These are phyloP conservation scores for Parathielavia hyrcaniae DNA, from an alignment of 495 filamentous ascomycete species.

Conservation along the genomic window DNA sequence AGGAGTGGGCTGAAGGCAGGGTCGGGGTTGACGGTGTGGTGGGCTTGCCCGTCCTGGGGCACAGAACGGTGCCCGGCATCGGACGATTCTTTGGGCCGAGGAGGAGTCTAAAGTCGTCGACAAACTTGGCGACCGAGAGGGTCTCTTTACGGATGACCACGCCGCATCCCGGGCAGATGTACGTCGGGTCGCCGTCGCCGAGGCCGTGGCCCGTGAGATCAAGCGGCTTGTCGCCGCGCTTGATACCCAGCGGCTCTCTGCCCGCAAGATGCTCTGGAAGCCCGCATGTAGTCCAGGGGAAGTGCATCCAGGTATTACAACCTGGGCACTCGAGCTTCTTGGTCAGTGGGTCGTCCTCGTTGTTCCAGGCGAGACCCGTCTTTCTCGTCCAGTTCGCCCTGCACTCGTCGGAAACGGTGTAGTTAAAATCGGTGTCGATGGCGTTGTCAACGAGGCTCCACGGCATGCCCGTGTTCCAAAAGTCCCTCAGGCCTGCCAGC, in stretches of 20 bases:
- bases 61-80: slow-evolving; percentile 61
- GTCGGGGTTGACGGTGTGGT: background rate
- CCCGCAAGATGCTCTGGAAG: slow-evolving; percentile 26
- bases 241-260: slow-evolving; percentile 21
- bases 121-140: slow-evolving; percentile 53
- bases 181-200: slow-evolving; percentile 54
- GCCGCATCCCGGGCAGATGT: slow-evolving; percentile 43
- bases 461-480: slow-evolving; percentile 65
- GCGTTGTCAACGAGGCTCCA: slow-evolving; percentile 58
- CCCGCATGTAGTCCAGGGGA: slow-evolving; percentile 57
- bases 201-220: slow-evolving; percentile 50
- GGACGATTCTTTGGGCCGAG: slow-evolving; percentile 37
- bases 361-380: slow-evolving; percentile 57
- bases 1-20: slow-evolving; percentile 36
- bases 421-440: slow-evolving; percentile 63
- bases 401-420: slow-evolving; percentile 46
- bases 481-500: slow-evolving; percentile 48
- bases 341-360: slow-evolving; percentile 42
- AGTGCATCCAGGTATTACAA: slow-evolving; percentile 41
- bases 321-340: slow-evolving; percentile 53
- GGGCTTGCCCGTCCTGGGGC: slow-evolving; percentile 34
- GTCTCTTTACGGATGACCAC: slow-evolving; percentile 48
- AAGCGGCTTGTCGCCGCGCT: slow-evolving; percentile 21
- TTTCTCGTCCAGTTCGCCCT: slow-evolving; percentile 42
- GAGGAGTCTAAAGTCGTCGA: slow-evolving; percentile 46